Base-by-base conservation (phyloP, 225 moss, liverwort and hornwort species). In the Lunularia cruciata region DNA sequence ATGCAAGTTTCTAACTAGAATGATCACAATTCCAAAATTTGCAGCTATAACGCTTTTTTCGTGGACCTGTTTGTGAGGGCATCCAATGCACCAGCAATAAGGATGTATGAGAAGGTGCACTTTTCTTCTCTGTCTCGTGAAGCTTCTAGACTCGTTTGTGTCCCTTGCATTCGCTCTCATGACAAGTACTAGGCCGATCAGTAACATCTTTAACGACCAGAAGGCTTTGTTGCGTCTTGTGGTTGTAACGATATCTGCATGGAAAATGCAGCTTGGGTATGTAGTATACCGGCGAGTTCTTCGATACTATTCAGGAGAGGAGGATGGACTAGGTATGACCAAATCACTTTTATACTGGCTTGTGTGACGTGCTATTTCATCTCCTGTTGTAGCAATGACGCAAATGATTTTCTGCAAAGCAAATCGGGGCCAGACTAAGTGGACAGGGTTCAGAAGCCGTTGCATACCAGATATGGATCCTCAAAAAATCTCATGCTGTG, bases 11-110 rank as follows among this genome's bases (percentile, higher is more conserved):
- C n/a, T n/a, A n/a, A n/a, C n/a, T n/a, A n/a, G n/a, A n/a, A n/a
- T n/a, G n/a, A n/a, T n/a, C n/a, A n/a, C n/a, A n/a, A n/a, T n/a
- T n/a, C n/a, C n/a, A n/a, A n/a, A n/a, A n/a, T 31, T 25, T 27
- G 71, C 47, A 71, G 71, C 6, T 82, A 89, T 65, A 77, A 89
- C 33, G 94, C 82, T 47, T 86, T 80, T 49, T 91, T 88, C 68
- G 91, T 89, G 72, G 82, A 91, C 71, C 79, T 91, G 27, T 85
- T 91, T 64, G 88, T 86, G 42, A 84, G 89, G 56, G 91, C 89
- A 12, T 91, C 88, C 42, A 91, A 89, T 66, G 75, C 77, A 42
- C 86, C 88, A 13, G 89, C 90, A 26, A 90, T 86, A 15, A 71
- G 74, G 4, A 87, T 90, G 89, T 86, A 89, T 67, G 83, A 94